Conservation (phyloP, 2,329 filamentous ascomycete genomes). For the Beauveria varroae region DNA sequence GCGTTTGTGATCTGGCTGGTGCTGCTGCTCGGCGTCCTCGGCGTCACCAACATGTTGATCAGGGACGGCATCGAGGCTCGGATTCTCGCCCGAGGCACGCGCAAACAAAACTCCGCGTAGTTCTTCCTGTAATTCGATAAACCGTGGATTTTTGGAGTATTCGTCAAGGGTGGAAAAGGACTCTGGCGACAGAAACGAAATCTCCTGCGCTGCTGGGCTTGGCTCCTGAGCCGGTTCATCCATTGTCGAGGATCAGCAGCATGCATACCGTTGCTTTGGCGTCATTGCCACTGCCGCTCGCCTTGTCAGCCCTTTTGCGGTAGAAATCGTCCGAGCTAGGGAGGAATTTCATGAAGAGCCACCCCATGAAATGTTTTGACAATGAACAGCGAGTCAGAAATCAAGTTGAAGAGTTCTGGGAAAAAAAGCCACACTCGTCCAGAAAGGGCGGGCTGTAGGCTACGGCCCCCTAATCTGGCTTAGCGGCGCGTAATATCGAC, state of each 20-base stretch:
- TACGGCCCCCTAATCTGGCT: constrained; percentile 8
- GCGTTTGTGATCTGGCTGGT: constrained; percentile 7
- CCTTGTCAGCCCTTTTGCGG: neutral
- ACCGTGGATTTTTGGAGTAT: constrained; percentile 30
- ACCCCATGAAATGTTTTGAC: neutral
- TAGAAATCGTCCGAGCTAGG: neutral
- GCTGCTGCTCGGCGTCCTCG: constrained; percentile 9
- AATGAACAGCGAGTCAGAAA: constrained; percentile 4
- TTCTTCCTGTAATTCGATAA: constrained; percentile 37
- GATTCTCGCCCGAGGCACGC: constrained; percentile 19
- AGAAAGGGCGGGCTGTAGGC: constrained; percentile 12
- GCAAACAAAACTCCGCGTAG: constrained; percentile 35
- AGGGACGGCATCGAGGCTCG: constrained; percentile 22
- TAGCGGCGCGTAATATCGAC: constrained; percentile 4
- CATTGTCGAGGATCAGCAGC: neutral
- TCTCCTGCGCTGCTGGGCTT: neutral
- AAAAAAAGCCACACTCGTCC: neutral
- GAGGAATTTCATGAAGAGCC: neutral
- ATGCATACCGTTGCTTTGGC: neutral
- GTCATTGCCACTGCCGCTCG: neutral
- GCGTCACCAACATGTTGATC: constrained; percentile 9
- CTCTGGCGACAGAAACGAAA: constrained; percentile 10
- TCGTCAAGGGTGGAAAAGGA: constrained; percentile 23
- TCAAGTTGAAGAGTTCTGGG: neutral
- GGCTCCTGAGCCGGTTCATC: neutral